A percentile compares a stretch with the other conserved stretches of the same genome.
phyloP scores from a whole-genome alignment of 202 grass and related monocot genomes.

The Elaeis oleifera region DNA sequence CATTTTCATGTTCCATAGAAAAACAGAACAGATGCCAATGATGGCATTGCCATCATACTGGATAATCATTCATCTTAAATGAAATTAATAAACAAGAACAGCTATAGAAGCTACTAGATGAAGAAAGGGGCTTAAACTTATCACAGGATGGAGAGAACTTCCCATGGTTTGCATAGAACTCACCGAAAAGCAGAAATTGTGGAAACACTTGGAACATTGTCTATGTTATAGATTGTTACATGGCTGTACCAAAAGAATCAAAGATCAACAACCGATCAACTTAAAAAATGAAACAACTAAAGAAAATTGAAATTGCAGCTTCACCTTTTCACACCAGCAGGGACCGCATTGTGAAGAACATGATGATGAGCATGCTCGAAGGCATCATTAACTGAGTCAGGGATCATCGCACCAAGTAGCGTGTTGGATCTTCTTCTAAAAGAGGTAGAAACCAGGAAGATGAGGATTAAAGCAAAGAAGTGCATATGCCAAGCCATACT shows the following conservation, averaged over 20 bases:
- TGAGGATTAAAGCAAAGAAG: constrained; percentile 2
- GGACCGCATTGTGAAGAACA: constrained; percentile 69
- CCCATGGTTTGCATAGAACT: constrained; percentile 9
- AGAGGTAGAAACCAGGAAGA: constrained; percentile 23
- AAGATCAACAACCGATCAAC: constrained; percentile 21
- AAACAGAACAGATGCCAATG: too few species aligned
- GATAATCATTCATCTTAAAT: too few species aligned
- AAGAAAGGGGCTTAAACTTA: too few species aligned
- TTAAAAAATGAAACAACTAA: constrained; percentile 3
- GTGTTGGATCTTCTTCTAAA: constrained; percentile 59
- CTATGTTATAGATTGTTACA: constrained; percentile 46
- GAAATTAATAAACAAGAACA: too few species aligned
- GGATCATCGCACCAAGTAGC: constrained; percentile 70
- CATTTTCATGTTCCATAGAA: too few species aligned
- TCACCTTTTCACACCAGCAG: constrained; percentile 64
- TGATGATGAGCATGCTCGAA: constrained; percentile 92
- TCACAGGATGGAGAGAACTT: too few species aligned
- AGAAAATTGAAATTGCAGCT: constrained; percentile 9
- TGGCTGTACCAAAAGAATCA: constrained; percentile 34
- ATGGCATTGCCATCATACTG: too few species aligned
- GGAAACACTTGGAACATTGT: constrained; percentile 56
- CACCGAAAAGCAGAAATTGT: constrained; percentile 55
- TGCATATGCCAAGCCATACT: background rate
- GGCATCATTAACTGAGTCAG: constrained; percentile 65
- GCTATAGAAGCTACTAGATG: too few species aligned